phyloP scores from a whole-genome alignment of 352 stramenopile species.

The Phytopythium helicoides region DNA sequence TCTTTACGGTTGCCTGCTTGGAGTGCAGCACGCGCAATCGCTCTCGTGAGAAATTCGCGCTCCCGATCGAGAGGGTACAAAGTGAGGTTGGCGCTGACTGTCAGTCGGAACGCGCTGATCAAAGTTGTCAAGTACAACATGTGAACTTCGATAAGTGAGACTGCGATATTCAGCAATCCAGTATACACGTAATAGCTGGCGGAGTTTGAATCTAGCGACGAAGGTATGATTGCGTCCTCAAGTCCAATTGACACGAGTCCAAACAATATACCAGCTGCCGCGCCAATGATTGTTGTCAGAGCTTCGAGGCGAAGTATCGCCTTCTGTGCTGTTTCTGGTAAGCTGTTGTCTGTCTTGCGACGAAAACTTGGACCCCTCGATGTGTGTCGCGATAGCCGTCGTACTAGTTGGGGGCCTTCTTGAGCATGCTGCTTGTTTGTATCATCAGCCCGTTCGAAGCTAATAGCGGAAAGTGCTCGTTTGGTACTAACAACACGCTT shows the following conservation, averaged over 20 bases:
- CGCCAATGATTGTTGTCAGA: conserved; percentile 18
- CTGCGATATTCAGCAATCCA: conserved; percentile 38
- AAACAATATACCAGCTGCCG: conserved; percentile 24
- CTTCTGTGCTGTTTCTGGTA: conserved; percentile 18
- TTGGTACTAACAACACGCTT: conserved; percentile 20
- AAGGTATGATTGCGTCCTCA: conserved; percentile 19
- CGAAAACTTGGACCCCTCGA: not conserved
- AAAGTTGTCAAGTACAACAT: conserved; percentile 39
- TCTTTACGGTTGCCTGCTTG: conserved; percentile 45
- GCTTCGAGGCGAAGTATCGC: conserved; percentile 33
- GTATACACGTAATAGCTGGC: conserved; percentile 27
- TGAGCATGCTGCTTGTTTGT: too few species aligned
- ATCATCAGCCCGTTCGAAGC: too few species aligned
- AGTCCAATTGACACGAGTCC: conserved; percentile 38
- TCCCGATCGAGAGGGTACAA: conserved; percentile 47
- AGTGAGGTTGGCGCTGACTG: conserved; percentile 33
- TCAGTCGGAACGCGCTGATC: conserved; percentile 39
- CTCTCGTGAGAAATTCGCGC: conserved; percentile 44
- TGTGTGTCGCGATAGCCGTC: not conserved
- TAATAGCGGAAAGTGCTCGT: too few species aligned
- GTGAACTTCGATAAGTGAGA: conserved; percentile 49
- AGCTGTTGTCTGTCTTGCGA: conserved; percentile 9
- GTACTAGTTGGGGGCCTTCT: not conserved
- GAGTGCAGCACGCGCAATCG: conserved; percentile 42
- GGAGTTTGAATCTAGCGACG: conserved; percentile 9